Base-by-base conservation (phyloP, 2,329 filamentous ascomycete species). In the Xylaria digitata region DNA sequence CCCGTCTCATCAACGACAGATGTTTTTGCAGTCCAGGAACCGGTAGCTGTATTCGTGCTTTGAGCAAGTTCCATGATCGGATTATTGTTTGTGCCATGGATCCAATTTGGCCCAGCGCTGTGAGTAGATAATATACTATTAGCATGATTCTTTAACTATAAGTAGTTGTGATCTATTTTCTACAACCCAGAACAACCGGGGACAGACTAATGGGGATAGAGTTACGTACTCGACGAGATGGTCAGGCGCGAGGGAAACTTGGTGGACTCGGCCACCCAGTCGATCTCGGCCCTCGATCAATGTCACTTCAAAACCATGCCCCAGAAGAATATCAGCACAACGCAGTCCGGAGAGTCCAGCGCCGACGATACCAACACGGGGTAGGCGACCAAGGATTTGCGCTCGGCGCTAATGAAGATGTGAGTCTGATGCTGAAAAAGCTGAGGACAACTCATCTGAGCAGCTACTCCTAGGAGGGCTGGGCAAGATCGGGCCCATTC, bases 41-140 rank as follows among this genome's bases (percentile, higher is more conserved):
- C 80, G 1, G 82, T 76, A 0, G 77, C 73, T 0, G 86, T 92
- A 1, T 82, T 79, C 0, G 89, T 92, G 68, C 86, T 80, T 70
- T 84, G 85, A 13, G 89, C 90, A 19, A 93, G 80, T 49, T 90
- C 87, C 45, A 90, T 77, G 17, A 93, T 91, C 0, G 91, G 89
- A 73, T 93, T 94, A 68, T 89, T 83, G 0, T 86, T 81, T 6
- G 89, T 92, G 40, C 91, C 91, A 67, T 94, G 91, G 58, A 94
- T 92, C 91, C 91, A 94, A 73, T 93, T 94, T n/a, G 91, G 89
- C 0, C 91, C 91, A 37, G 86, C 77, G 70, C 69, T 71, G 46
- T 53, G 32, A 45, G 37, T 17, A 15, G 21, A 32, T 6, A n/a
- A 23, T 40, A 34, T 26, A 34, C 13, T 34, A 19, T 70, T 55